phyloP scores from a whole-genome alignment of 2,329 filamentous ascomycete genomes.

The Cadophora sp. region DNA sequence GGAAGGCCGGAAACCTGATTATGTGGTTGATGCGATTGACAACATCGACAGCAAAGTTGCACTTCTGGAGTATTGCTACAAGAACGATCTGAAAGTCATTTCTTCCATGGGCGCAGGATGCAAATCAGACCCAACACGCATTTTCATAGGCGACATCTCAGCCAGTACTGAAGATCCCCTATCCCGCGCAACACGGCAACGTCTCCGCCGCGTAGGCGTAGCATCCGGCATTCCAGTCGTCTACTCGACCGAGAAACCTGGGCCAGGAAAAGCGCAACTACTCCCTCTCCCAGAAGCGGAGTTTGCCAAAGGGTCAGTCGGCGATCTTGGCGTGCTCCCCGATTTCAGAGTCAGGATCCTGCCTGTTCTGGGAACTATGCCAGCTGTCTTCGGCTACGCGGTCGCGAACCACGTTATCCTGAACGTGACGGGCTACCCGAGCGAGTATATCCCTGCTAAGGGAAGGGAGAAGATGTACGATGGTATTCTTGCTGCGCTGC shows the following conservation, averaged over 20 bases:
- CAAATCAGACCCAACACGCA: constrained; percentile 84
- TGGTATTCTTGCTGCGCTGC: constrained; percentile 75
- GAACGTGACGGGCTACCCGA: constrained; percentile 80
- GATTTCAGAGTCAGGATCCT: constrained; percentile 96
- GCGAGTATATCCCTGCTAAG: constrained; percentile 83
- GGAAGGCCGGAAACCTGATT: constrained; percentile 75
- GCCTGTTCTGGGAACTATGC: constrained; percentile 95
- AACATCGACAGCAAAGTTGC: constrained; percentile 98
- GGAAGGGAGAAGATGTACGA: constrained; percentile 92
- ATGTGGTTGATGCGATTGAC: constrained; percentile 96
- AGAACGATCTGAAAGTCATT: constrained; percentile 80
- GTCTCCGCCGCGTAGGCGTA: constrained; percentile 76
- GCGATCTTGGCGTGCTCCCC: constrained; percentile 85
- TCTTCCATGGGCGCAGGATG: constrained; percentile 96
- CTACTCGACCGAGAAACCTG: constrained; percentile 89
- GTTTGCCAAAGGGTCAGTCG: constrained; percentile 83
- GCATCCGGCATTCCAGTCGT: constrained; percentile 88
- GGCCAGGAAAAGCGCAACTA: constrained; percentile 88
- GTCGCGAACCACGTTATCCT: constrained; percentile 93
- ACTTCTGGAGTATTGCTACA: constrained; percentile 85
- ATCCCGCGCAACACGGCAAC: constrained; percentile 81
- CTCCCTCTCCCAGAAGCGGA: constrained; percentile 88
- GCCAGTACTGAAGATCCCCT: constrained; percentile 87
- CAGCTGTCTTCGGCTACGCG: constrained; percentile 91
- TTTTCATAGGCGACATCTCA: constrained; percentile 92